phyloP scores from a whole-genome alignment of 495 filamentous ascomycete genomes.

The Aspergillus olivimuriae region DNA sequence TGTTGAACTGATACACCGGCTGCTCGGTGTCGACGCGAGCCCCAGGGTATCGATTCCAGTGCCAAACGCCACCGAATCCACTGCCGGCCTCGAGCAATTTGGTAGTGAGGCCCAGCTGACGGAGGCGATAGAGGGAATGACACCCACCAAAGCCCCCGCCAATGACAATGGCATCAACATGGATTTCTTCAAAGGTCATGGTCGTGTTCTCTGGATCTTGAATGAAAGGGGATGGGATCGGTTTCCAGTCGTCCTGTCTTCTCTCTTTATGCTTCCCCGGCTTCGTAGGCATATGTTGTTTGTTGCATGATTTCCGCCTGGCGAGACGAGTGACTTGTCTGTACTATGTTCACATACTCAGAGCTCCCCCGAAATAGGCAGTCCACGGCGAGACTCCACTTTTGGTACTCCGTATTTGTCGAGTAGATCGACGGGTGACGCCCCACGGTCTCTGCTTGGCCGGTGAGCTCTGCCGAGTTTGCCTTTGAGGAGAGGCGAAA shows the following conservation, averaged over 20 bases:
- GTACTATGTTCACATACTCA: no score
- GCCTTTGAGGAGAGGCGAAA: no score
- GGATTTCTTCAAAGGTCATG: conserved; percentile 12
- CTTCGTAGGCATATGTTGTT: no score
- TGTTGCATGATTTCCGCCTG: no score
- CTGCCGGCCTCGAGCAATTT: conserved; percentile 41
- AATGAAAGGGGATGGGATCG: neutral
- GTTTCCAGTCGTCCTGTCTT: no score
- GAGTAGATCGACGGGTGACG: neutral
- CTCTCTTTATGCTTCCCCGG: no score
- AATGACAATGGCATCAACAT: conserved; percentile 28
- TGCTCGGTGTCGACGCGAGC: conserved; percentile 45
- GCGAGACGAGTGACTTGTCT: no score
- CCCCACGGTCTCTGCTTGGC: neutral
- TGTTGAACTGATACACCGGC: conserved; percentile 46
- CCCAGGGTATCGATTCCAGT: conserved; percentile 49
- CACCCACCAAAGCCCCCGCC: conserved; percentile 33
- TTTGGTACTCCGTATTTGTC: neutral
- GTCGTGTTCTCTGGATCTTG: neutral
- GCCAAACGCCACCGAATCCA: conserved; percentile 45
- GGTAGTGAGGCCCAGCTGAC: conserved; percentile 27
- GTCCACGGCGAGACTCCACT: conserved; percentile 10
- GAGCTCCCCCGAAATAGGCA: no score
- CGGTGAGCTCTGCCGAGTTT: conserved; percentile 7
- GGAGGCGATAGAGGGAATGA: conserved; percentile 40